Percentiles rank a stretch among this genome's conserved stretches.
These are phyloP conservation scores for Camellia granthamiana DNA, from an alignment of 148 eudicot genomes.

Conservation along the genomic window DNA sequence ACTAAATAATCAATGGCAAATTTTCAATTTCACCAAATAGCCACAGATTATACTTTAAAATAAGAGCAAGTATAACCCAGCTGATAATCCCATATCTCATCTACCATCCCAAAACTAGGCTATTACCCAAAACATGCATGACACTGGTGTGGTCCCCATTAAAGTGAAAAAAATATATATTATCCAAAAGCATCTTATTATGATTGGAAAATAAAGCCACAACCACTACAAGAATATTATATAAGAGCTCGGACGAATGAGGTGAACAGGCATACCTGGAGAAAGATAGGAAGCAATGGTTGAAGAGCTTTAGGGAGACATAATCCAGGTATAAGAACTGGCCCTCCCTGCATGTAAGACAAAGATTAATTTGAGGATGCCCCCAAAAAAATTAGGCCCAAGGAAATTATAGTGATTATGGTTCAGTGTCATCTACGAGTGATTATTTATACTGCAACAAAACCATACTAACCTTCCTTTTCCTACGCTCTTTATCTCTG, in stretches of 20 bases:
- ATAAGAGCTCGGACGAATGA: not conserved
- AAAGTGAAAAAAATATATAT: not conserved
- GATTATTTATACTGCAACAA: not conserved
- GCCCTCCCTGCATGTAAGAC: conserved; percentile 60
- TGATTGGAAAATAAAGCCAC: not conserved
- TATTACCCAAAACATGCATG: conserved; percentile 1
- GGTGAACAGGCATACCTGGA: conserved; percentile 53
- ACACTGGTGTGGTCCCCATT: not conserved
- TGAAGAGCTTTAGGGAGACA: conserved; percentile 97
- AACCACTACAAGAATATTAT: not conserved
- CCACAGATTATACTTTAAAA: not conserved
- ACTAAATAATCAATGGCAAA: not conserved
- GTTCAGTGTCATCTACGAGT: not conserved
- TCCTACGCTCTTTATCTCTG: conserved; percentile 90
- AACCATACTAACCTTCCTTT: conserved; percentile 55
- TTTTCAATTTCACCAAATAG: not conserved
- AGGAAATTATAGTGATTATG: not conserved
- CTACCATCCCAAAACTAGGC: not conserved
- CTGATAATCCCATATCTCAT: not conserved
- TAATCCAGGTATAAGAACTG: conserved; percentile 81
- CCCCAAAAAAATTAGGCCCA: not conserved
- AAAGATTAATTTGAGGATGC: not conserved
- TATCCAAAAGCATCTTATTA: conserved; percentile 10
- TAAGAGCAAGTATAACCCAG: not conserved
- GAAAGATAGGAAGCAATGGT: conserved; percentile 91